Conservation (phyloP, 2,329 filamentous ascomycete genomes). For the Tolypocladium amazonense region DNA sequence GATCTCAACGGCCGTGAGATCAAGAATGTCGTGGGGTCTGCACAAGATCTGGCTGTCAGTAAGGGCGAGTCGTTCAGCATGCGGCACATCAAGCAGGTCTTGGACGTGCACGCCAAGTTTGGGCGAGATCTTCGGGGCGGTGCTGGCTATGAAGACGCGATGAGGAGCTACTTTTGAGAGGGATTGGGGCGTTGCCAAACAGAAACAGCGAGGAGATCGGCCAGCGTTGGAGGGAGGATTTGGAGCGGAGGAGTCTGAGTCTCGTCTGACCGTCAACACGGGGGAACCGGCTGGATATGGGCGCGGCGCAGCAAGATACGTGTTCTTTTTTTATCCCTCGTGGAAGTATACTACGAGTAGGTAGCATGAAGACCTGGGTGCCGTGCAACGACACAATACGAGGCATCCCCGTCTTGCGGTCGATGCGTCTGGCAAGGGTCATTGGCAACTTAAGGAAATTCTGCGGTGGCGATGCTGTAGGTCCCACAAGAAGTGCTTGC, state of each 20-base stretch:
- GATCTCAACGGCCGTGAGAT: slow-evolving; percentile 59
- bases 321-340: neutral
- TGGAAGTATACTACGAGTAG: neutral
- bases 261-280: too few species aligned
- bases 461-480: neutral
- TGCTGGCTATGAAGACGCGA: slow-evolving; percentile 69
- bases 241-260: too few species aligned
- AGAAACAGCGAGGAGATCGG: neutral
- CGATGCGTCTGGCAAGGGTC: neutral
- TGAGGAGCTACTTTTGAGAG: slow-evolving; percentile 64
- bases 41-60: slow-evolving; percentile 71
- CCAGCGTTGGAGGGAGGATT: neutral
- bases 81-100: slow-evolving; percentile 68
- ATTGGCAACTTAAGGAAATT: neutral
- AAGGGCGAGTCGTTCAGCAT: slow-evolving; percentile 62
- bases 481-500: neutral
- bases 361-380: neutral
- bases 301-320: neutral
- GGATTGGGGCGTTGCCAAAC: neutral
- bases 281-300: neutral
- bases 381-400: neutral
- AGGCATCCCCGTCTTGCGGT: neutral
- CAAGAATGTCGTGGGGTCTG: slow-evolving; percentile 78
- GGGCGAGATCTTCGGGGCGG: slow-evolving; percentile 76
- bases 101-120: slow-evolving; percentile 78